Conservation (phyloP, 2,329 filamentous ascomycete genomes). For the Teratosphaeria zuluensis region DNA sequence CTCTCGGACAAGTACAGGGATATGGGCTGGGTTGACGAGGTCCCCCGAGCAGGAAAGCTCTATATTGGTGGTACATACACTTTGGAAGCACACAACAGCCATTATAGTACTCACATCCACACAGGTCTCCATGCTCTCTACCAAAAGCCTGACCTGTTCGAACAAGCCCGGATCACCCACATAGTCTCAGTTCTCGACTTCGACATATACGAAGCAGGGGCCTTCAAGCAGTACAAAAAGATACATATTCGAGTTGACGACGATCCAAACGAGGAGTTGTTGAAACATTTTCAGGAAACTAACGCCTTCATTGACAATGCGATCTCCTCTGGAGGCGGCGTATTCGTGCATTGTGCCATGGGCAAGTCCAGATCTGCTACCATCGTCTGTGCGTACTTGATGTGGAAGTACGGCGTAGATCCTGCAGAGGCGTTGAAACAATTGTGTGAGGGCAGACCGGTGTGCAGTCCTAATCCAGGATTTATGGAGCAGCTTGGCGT, state of each 20-base stretch:
- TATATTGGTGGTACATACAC: neutral
- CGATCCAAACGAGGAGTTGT: constrained; percentile 72
- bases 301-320: constrained; percentile 74
- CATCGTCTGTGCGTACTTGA: constrained; percentile 71
- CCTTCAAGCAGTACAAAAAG: constrained; percentile 10
- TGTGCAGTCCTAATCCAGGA: constrained; percentile 76
- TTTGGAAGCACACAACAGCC: neutral
- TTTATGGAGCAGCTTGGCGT: constrained; percentile 81
- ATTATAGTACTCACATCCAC: neutral
- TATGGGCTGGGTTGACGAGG: constrained; percentile 30
- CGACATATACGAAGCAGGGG: constrained; percentile 32
- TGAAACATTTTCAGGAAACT: constrained; percentile 58
- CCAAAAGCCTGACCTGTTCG: constrained; percentile 37
- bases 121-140: constrained; percentile 32
- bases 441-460: constrained; percentile 58
- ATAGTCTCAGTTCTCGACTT: constrained; percentile 69
- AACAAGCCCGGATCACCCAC: constrained; percentile 69
- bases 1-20: constrained; percentile 13
- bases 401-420: constrained; percentile 44
- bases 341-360: constrained; percentile 74
- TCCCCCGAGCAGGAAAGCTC: constrained; percentile 26
- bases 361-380: constrained; percentile 86
- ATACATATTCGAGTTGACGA: constrained; percentile 66
- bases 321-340: constrained; percentile 48
- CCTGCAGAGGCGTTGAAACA: constrained; percentile 56